Evolutionary conservation across 2,329 filamentous ascomycete genomes (phyloP), one percentile per base, ranked within the genome.

Genomic region (Aspergillus amoenus): DNA sequence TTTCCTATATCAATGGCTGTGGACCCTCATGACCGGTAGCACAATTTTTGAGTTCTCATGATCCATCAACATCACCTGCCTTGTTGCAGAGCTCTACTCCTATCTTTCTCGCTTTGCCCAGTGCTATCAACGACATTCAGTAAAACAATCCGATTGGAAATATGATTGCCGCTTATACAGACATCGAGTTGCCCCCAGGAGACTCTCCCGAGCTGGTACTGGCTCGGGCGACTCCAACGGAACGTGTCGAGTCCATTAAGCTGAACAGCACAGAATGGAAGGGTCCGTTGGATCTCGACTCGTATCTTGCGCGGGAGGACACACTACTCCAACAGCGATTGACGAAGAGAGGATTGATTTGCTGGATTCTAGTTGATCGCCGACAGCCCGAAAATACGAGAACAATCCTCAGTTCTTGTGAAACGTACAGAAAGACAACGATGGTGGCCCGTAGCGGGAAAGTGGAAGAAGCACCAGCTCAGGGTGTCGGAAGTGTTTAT

Each of bases 401-500:
- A 51, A 75, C 70, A 12, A 80, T 85, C 18, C 73, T 87, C 6
- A 80, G 81, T 45, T 82, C 83, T 45, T 88, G 85, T 67, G 85
- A 88, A 67, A 83, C 81, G 2, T 74, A 76, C 54, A 68, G 67
- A 22, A 78, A 79, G 61, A 70, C 65, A 27, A 76, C 76, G 2
- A 64, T 77, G 13, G 70, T 77, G 3, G 75, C 75, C 1, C 74
- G 83, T 22, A 78, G 79, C 63, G 81, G 82, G 75, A 80, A 65
- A 11, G 66, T 88, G 24, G 84, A 88, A 65, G 79, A 82, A 43
- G 77, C 80, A 9, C 57, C 74, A 9, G 84, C 85, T 15, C 88
- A 96, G 74, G 91, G 89, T 5, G 83, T 95, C 56, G 90, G 87
- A 13, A 90, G 88, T 59, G 91, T 95, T n/a, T 94, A 88, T 71